Percentiles rank a stretch among this genome's conserved stretches.
Conservation (phyloP, 2,329 filamentous ascomycete genomes). For the Verticillium klebahnii region DNA sequence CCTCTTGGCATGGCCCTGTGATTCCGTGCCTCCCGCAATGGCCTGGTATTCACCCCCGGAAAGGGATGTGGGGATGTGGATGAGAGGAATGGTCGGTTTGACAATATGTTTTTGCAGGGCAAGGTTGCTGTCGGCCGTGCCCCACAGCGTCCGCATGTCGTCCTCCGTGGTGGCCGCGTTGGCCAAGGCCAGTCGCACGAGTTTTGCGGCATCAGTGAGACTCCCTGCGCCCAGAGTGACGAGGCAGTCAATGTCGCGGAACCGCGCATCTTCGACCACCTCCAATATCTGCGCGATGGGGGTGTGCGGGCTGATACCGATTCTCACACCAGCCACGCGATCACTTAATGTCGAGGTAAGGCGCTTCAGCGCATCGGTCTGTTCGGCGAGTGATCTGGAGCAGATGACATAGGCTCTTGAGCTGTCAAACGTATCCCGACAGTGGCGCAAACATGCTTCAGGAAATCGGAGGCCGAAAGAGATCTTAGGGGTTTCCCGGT, state of each 20-base stretch:
- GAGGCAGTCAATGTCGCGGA: slow-evolving; percentile 38
- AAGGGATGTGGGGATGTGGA: slow-evolving; percentile 29
- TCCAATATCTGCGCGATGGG: slow-evolving; percentile 47
- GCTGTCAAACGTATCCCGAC: slow-evolving; percentile 36
- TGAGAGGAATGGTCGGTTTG: slow-evolving; percentile 22
- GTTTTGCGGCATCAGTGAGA: slow-evolving; percentile 52
- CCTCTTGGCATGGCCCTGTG: slow-evolving; percentile 18
- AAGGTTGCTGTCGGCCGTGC: slow-evolving; percentile 16
- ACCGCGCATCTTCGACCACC: slow-evolving; percentile 34
- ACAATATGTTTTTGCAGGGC: slow-evolving; percentile 2
- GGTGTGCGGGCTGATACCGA: slow-evolving; percentile 51
- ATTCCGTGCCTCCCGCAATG: slow-evolving; percentile 23
- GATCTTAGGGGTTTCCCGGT: slow-evolving; percentile 27
- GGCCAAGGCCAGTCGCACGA: slow-evolving; percentile 44
- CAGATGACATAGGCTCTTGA: slow-evolving; percentile 34
- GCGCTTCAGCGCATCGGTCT: slow-evolving; percentile 37
- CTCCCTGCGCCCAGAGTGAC: slow-evolving; percentile 51
- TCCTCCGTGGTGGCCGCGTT: slow-evolving; percentile 35
- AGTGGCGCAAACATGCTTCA: slow-evolving; percentile 38
- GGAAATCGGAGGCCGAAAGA: slow-evolving; percentile 43
- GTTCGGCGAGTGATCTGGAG: slow-evolving; percentile 41
- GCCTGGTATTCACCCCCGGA: slow-evolving; percentile 30
- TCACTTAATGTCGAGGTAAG: slow-evolving; percentile 35
- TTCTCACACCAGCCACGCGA: slow-evolving; percentile 36
- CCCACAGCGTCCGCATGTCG: slow-evolving; percentile 31